Evolutionary conservation across 208 protist species (phyloP).

Genomic region (Novymonas esmeraldas): DNA sequence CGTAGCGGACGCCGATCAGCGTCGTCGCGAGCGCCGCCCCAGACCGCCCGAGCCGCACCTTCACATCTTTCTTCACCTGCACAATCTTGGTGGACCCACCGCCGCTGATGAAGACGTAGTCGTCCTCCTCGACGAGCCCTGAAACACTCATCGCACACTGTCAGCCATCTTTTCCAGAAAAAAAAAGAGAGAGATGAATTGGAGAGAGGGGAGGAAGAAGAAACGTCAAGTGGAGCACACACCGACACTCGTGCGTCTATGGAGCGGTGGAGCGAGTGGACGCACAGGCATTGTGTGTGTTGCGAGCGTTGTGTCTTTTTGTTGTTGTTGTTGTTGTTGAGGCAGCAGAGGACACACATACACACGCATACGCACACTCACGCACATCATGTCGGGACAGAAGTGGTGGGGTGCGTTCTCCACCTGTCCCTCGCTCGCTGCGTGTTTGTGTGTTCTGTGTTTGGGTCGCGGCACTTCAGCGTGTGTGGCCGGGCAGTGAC

Average conservation of each 20-base stretch:
- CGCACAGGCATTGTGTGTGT: too few species aligned
- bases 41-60: constrained; percentile 69
- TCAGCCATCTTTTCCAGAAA: not conserved
- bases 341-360: not conserved
- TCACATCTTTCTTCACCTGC: constrained; percentile 54
- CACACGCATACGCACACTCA: too few species aligned
- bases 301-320: not conserved
- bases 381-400: too few species aligned
- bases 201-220: constrained; percentile 11
- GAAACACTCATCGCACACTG: constrained; percentile 22
- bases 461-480: too few species aligned
- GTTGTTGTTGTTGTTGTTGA: not conserved
- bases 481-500: too few species aligned
- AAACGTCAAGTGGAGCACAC: too few species aligned
- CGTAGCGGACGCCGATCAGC: constrained; percentile 84
- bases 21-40: constrained; percentile 60
- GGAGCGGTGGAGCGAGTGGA: too few species aligned
- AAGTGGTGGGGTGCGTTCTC: too few species aligned
- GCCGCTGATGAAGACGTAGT: constrained; percentile 86
- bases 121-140: constrained; percentile 61
- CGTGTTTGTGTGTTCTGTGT: too few species aligned
- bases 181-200: not conserved
- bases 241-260: too few species aligned
- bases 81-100: constrained; percentile 71
- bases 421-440: too few species aligned